phyloP scores from a whole-genome alignment of 2,329 filamentous ascomycete genomes.

The Cladophialophora psammophila region DNA sequence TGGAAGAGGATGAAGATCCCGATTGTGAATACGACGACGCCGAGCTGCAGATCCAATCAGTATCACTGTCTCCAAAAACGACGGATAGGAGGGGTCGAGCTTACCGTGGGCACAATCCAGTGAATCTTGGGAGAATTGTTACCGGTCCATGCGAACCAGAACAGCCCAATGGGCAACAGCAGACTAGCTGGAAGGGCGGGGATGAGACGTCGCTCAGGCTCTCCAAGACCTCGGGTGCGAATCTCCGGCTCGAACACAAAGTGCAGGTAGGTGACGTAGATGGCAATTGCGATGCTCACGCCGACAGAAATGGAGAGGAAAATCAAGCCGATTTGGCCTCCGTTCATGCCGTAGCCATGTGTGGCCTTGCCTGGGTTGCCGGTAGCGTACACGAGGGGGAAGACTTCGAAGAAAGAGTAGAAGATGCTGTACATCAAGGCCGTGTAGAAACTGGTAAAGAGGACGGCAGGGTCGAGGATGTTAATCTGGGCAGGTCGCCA shows the following conservation, averaged over 20 bases:
- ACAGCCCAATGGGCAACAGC: slow-evolving; percentile 63
- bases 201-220: slow-evolving; percentile 59
- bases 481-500: slow-evolving; percentile 67
- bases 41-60: slow-evolving; percentile 11
- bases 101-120: slow-evolving; percentile 48
- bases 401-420: slow-evolving; percentile 70
- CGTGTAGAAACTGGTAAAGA: slow-evolving; percentile 68
- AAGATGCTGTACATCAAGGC: slow-evolving; percentile 62
- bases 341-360: slow-evolving; percentile 65
- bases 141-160: slow-evolving; percentile 56
- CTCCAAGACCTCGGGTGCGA: slow-evolving; percentile 49
- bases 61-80: not conserved
- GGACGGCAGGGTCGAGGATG: slow-evolving; percentile 66
- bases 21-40: slow-evolving; percentile 21
- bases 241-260: slow-evolving; percentile 61
- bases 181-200: slow-evolving; percentile 63
- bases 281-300: slow-evolving; percentile 59
- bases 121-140: slow-evolving; percentile 43
- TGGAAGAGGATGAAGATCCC: slow-evolving; percentile 52
- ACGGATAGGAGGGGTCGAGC: not conserved
- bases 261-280: slow-evolving; percentile 62
- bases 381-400: slow-evolving; percentile 68
- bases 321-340: slow-evolving; percentile 65
- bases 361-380: slow-evolving; percentile 43
- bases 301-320: slow-evolving; percentile 68